These are phyloP conservation scores for Dioscorea zingiberensis DNA, from an alignment of 106 monocot genomes.

Conservation along the genomic window DNA sequence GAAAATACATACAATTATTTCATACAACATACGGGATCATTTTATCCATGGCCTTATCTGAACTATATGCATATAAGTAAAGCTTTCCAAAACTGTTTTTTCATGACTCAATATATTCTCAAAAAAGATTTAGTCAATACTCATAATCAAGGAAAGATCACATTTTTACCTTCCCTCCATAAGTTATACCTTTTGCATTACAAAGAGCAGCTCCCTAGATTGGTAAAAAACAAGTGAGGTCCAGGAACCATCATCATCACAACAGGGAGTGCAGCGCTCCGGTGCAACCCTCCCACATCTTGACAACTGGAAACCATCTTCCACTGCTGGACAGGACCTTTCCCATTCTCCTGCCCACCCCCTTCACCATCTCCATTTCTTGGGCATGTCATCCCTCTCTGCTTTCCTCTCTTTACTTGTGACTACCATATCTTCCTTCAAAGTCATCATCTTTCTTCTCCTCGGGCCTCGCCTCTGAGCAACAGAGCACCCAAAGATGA, in stretches of 20 bases:
- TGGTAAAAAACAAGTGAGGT: background rate
- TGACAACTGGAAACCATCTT: conserved; percentile 24
- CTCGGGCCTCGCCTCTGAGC: conserved; percentile 2
- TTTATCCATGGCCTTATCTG: background rate
- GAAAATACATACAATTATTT: background rate
- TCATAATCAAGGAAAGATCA: conserved; percentile 1
- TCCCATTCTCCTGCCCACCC: conserved; percentile 1
- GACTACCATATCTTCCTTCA: background rate
- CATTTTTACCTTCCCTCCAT: conserved; percentile 8
- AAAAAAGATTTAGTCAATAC: background rate
- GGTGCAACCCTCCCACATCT: conserved; percentile 15
- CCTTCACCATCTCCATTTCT: conserved; percentile 1
- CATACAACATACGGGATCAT: background rate
- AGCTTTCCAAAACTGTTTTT: background rate
- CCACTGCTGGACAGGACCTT: conserved; percentile 32
- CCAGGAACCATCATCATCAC: conserved; percentile 9
- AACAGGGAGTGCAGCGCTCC: conserved; percentile 29
- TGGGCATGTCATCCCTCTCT: conserved; percentile 2
- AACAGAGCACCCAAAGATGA: conserved; percentile 15
- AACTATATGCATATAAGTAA: background rate
- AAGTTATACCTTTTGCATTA: background rate
- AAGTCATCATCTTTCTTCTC: background rate
- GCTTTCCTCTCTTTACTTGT: conserved; percentile 8
- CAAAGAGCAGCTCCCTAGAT: background rate
- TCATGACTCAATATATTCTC: background rate